Base-by-base conservation (phyloP, 345 rosid genomes). In the Dipteronia dyeriana region DNA sequence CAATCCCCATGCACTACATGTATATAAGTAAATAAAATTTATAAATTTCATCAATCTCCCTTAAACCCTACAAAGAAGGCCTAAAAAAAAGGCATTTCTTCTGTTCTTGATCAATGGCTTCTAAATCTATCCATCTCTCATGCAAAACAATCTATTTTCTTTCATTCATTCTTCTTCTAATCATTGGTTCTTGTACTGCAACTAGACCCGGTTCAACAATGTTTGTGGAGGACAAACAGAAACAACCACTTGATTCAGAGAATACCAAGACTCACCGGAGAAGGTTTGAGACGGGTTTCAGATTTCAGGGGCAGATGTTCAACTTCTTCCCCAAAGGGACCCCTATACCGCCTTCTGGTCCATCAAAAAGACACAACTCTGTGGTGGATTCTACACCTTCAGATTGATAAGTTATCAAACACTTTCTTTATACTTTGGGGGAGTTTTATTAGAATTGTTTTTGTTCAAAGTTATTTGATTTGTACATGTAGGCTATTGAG, bases 331-430 rank as follows among this genome's bases (percentile, higher is more conserved):
- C 98, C 7, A 93, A 93, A 81, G 93, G 93, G 0, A 79, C 79
- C 7, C 83, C 89, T 1, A 73, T 93, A 59, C 97, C 98, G 16
- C 98, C 98, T 72, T 95, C 98, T 19, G 98, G 71, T 63, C 99
- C 98, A 5, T 95, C 99, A 17, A 90, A 87, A 80, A 80, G 90
- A 70, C 98, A 93, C 89, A 95, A 95, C 84, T 79, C 85, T 7
- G 63, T 77, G 11, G 78, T 79, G 31, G 80, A 86, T 66, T 85
- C 88, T 63, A 71, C 34, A 0, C 76, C 90, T 70, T 79, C 61
- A 19, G 79, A 82, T 34, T 87, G 81, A 53, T 53, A 19, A 86
- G 69, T 12, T 34, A 34, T 34, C 4, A 25, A 61, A 19, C 60
- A n/a, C 13, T 59, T 60, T 22, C 56, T 68, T 43, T 64, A 14